phyloP scores from a whole-genome alignment of 805 yeast genomes.

The Diddensiella santjacobensis region DNA sequence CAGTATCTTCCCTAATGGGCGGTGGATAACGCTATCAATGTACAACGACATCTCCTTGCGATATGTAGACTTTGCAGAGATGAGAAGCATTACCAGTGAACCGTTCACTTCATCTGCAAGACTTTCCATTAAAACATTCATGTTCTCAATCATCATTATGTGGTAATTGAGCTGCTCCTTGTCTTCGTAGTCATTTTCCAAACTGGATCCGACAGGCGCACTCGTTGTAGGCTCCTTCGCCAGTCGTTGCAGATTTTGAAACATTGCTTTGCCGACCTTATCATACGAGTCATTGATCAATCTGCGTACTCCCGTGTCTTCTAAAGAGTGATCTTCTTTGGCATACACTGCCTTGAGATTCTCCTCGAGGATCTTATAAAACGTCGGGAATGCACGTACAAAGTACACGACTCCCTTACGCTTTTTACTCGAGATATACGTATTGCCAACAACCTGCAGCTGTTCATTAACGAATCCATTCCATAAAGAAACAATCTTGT shows the following conservation, averaged over 20 bases:
- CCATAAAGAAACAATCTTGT: constrained; percentile 56
- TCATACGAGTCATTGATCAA: constrained; percentile 32
- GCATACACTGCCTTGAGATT: not conserved
- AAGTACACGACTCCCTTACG: constrained; percentile 42
- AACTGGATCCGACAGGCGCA: constrained; percentile 7
- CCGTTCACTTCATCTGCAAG: constrained; percentile 16
- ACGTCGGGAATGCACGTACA: constrained; percentile 46
- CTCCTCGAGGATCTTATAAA: constrained; percentile 40
- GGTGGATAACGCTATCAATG: constrained; percentile 44
- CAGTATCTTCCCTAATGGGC: constrained; percentile 63
- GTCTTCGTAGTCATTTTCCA: constrained; percentile 27
- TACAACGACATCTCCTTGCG: constrained; percentile 37
- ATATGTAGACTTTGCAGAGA: constrained; percentile 18
- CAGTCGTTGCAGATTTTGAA: constrained; percentile 30
- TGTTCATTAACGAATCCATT: constrained; percentile 54
- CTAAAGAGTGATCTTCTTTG: not conserved
- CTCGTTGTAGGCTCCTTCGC: constrained; percentile 27
- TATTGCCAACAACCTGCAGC: constrained; percentile 41
- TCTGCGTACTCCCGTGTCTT: not conserved
- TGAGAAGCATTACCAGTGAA: constrained; percentile 10
- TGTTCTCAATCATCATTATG: constrained; percentile 50
- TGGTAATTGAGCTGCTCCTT: constrained; percentile 40
- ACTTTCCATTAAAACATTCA: constrained; percentile 47
- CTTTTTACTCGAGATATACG: constrained; percentile 35
- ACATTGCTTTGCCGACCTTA: constrained; percentile 30